Evolutionary conservation across 345 rosid genomes (phyloP), one percentile per base, ranked within the genome.

Genomic region (Hevea brasiliensis): DNA sequence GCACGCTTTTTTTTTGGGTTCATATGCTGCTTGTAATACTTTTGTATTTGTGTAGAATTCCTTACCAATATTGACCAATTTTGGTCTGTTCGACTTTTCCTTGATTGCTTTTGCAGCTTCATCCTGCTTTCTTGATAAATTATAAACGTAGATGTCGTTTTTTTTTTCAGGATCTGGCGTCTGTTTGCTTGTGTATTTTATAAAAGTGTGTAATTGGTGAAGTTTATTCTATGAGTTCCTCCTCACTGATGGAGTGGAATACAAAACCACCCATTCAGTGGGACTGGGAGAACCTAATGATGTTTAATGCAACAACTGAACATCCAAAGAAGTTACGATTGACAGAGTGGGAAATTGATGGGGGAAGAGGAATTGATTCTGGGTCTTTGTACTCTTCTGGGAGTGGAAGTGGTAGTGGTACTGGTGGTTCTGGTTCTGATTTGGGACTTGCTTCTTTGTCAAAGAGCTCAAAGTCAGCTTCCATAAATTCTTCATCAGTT

Each of bases 221-320:
- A 62, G 74, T 65, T 32, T 37, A 71, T 72, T 74, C 82, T 81
- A 73, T 75, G 86, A 88, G 80, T 80, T 84, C 85, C 68, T 59
- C 81, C 79, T 82, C 78, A 48, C 67, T 81, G 55, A 92, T 90
- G 98, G 98, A 90, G 83, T 88, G 95, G 92, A 92, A 92, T 77
- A 70, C 84, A 11, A 94, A 89, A 82, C 81, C 82, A 48, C 81
- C 91, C 42, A 67, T 82, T 68, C 91, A 80, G 77, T 90, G 96
- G 92, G 98, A 90, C 60, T 94, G 90, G 96, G 98, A 92, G n/a
- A 88, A 83, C 65, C 76, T 86, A 11, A 79, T 84, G 48, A 84
- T 82, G 84, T 87, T 89, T 74, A 84, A 82, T 82, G 65, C 84
- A 17, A 82, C 85, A 37, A 73, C 86, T 44, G 97, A 88, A 71